A percentile compares a stretch with the other conserved stretches of the same genome.
Evolutionary conservation across 306 rosid genomes (phyloP).

Genomic region (cucumber (Cucumis sativus)): DNA sequence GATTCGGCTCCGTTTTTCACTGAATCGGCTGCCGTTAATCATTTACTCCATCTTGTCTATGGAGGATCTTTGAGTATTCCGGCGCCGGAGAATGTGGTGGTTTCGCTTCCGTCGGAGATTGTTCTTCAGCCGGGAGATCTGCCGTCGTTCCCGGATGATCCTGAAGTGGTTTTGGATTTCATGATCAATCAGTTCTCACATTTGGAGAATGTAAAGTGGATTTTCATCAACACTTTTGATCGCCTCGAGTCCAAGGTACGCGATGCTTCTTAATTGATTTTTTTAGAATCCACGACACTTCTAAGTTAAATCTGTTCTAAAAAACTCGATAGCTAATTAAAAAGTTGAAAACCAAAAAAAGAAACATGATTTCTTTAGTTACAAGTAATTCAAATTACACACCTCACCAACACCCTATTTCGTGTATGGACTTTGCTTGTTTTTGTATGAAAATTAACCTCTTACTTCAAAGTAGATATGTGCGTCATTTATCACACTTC

Average conservation of each 20-base stretch:
- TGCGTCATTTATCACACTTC: no score
- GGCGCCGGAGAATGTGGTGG: background rate
- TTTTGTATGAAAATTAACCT: no score
- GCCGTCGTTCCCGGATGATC: conserved; percentile 4
- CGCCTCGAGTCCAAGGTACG: conserved; percentile 10
- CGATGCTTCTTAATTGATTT: background rate
- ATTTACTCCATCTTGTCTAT: background rate
- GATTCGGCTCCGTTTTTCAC: conserved; percentile 8
- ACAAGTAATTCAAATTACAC: no score
- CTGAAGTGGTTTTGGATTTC: background rate
- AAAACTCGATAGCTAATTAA: no score
- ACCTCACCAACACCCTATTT: no score
- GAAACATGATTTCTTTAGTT: no score
- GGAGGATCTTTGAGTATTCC: conserved; percentile 2
- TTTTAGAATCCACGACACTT: no score
- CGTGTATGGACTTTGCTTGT: no score
- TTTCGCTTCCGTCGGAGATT: background rate
- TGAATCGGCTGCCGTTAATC: background rate
- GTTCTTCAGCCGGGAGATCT: conserved; percentile 1
- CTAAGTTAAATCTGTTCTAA: no score
- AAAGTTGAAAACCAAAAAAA: no score
- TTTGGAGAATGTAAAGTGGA: conserved; percentile 6
- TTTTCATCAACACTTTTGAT: conserved; percentile 12
- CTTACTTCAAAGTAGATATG: no score
- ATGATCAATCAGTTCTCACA: conserved; percentile 3